Evolutionary conservation across 371 early-diverging fungal genomes (phyloP).

Genomic region (Nematocida major): DNA sequence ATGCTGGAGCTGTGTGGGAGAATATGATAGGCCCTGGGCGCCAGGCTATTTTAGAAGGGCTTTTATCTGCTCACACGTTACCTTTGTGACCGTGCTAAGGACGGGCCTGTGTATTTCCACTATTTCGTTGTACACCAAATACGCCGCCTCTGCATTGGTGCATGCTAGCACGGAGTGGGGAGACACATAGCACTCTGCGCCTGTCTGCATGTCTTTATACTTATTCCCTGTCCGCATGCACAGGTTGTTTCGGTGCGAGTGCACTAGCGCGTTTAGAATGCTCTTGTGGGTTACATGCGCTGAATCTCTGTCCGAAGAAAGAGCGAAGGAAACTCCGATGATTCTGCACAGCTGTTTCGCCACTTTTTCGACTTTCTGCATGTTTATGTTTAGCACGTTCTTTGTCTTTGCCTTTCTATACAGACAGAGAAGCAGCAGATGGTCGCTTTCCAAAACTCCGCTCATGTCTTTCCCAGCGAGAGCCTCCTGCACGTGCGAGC

Average conservation of each 20-base stretch:
- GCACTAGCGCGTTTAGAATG: not conserved
- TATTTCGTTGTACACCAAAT: not conserved
- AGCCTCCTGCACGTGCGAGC: not conserved
- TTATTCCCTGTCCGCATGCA: not conserved
- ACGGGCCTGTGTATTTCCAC: not conserved
- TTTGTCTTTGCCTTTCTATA: not conserved
- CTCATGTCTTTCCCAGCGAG: not conserved
- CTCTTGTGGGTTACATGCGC: not conserved
- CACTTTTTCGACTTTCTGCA: not conserved
- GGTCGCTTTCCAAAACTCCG: not conserved
- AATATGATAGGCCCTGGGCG: not conserved
- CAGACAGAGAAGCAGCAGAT: not conserved
- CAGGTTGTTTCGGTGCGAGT: not conserved
- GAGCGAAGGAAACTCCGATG: not conserved
- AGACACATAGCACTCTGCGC: not conserved
- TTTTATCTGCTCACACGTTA: not conserved
- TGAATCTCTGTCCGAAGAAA: not conserved
- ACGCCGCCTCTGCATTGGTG: too few species aligned
- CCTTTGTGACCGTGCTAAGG: not conserved
- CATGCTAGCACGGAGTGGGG: not conserved
- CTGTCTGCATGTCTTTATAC: not conserved
- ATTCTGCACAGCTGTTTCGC: not conserved
- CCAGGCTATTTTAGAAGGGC: not conserved
- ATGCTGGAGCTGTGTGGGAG: not conserved
- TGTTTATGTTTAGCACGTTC: not conserved